phyloP scores from a whole-genome alignment of 2,329 filamentous ascomycete genomes.

The Pezicula carpinea region DNA sequence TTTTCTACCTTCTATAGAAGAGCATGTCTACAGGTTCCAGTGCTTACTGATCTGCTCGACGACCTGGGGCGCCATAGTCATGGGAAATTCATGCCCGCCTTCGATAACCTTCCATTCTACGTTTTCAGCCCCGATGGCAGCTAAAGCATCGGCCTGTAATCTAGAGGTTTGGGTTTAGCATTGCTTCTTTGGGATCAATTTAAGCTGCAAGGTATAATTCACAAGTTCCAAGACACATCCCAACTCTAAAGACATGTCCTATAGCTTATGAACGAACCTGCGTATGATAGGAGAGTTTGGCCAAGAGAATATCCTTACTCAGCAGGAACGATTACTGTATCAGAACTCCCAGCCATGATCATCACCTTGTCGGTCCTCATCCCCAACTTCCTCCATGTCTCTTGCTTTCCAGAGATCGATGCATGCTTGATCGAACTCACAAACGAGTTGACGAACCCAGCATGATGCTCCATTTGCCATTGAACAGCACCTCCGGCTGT shows the following conservation, averaged over 20 bases:
- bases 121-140: conserved; percentile 29
- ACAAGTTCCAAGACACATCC: neutral
- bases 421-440: conserved; percentile 52
- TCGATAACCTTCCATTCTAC: conserved; percentile 47
- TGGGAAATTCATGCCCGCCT: conserved; percentile 58
- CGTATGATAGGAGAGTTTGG: no score
- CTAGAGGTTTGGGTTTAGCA: neutral
- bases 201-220: conserved; percentile 32
- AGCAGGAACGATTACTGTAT: conserved; percentile 43
- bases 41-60: conserved; percentile 39
- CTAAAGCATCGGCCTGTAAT: conserved; percentile 18
- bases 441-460: conserved; percentile 56
- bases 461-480: conserved; percentile 54
- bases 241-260: conserved; percentile 23
- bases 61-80: conserved; percentile 45
- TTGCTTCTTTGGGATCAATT: conserved; percentile 42
- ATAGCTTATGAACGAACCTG: conserved; percentile 44
- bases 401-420: conserved; percentile 48
- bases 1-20: no score
- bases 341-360: conserved; percentile 40
- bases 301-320: no score
- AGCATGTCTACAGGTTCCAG: no score
- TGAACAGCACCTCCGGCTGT: conserved; percentile 34
- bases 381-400: conserved; percentile 44
- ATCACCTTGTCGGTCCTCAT: conserved; percentile 46